Evolutionary conservation across 768 basidiomycete genomes (phyloP).

Genomic region (Cystobasidium ongulense): DNA sequence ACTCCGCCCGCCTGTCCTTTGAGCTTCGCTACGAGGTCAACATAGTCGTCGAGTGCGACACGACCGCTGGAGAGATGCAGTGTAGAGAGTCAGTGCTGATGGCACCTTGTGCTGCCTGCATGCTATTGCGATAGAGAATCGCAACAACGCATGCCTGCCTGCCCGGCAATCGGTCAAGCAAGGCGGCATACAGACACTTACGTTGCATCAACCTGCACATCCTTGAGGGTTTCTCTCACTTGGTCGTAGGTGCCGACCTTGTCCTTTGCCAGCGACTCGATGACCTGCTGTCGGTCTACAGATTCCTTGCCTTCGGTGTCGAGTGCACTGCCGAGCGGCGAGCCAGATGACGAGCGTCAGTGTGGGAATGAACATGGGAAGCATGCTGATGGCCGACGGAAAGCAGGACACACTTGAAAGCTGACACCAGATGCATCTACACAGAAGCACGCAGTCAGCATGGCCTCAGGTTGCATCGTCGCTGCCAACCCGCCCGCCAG

Average conservation of each 20-base stretch:
- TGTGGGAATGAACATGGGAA: constrained; percentile 23
- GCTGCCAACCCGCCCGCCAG: constrained; percentile 13
- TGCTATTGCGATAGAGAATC: neutral
- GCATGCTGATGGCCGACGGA: neutral
- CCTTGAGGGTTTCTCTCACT: constrained; percentile 69
- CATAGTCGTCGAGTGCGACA: constrained; percentile 95
- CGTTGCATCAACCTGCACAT: constrained; percentile 76
- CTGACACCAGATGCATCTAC: constrained; percentile 75
- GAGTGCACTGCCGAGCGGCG: neutral
- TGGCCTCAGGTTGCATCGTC: neutral
- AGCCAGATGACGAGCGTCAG: constrained; percentile 26
- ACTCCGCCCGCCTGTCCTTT: constrained; percentile 36
- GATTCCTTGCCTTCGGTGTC: constrained; percentile 40
- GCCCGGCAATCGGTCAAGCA: neutral
- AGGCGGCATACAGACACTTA: constrained; percentile 46
- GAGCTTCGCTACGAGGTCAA: constrained; percentile 84
- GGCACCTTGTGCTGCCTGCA: neutral
- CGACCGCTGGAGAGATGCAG: constrained; percentile 52
- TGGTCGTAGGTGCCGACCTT: constrained; percentile 64
- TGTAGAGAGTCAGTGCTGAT: neutral
- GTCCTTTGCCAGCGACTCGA: neutral
- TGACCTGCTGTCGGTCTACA: constrained; percentile 39
- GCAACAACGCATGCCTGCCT: neutral
- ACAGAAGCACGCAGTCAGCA: no score
- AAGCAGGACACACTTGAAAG: constrained; percentile 66